Conservation (phyloP, 306 rosid genomes). For the Herpetospermum pedunculosum region DNA sequence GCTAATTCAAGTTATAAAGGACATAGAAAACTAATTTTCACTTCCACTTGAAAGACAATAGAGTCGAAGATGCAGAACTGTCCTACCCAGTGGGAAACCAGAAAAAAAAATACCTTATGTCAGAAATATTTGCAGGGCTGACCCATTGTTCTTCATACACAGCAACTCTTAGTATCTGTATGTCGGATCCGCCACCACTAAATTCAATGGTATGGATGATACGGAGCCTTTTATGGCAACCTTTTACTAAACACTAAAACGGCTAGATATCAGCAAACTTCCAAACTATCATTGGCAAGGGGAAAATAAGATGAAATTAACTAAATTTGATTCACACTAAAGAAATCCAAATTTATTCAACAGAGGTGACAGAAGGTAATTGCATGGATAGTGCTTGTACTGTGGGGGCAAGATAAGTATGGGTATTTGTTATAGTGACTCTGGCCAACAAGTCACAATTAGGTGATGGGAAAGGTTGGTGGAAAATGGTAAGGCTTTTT, state of each 20-base stretch:
- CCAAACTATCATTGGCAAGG: neutral
- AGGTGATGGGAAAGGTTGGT: neutral
- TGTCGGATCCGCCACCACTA: slow-evolving; percentile 65
- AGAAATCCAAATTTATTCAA: neutral
- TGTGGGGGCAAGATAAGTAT: neutral
- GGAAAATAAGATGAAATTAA: neutral
- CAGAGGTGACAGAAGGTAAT: neutral
- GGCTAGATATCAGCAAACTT: neutral
- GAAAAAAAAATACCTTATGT: slow-evolving; percentile 41
- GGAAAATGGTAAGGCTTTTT: neutral
- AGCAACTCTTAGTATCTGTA: slow-evolving; percentile 86
- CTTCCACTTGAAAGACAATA: neutral
- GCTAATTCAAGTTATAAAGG: neutral
- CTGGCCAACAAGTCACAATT: neutral
- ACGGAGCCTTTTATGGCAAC: slow-evolving; percentile 88
- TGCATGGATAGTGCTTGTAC: neutral
- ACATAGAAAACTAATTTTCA: neutral
- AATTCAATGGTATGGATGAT: slow-evolving; percentile 84
- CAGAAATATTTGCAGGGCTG: slow-evolving; percentile 44
- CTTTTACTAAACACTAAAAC: slow-evolving; percentile 77
- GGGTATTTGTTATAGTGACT: neutral
- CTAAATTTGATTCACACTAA: neutral
- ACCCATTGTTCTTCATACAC: slow-evolving; percentile 87
- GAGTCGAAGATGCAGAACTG: neutral
- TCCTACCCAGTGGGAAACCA: neutral